Evolutionary conservation across 2,329 filamentous ascomycete species (phyloP).

Genomic region (Penicillium aurantiogriseum): DNA sequence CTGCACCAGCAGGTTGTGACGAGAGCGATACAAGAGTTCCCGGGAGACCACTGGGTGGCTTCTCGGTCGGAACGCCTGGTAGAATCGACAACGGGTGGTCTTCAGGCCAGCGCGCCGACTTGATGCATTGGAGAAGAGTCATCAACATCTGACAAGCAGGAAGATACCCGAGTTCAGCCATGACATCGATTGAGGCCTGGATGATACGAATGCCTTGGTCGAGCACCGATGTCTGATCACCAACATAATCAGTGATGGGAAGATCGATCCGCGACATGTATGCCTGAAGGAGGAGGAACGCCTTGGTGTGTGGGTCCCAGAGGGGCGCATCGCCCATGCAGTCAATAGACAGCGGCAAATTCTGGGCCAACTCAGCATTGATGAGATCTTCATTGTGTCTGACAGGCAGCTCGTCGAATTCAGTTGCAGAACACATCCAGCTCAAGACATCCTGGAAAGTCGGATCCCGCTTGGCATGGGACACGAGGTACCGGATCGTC

Average conservation of each 20-base stretch:
- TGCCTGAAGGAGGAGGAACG: slow-evolving; percentile 88
- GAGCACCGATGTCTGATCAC: slow-evolving; percentile 82
- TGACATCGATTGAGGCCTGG: slow-evolving; percentile 89
- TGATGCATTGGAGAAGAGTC: slow-evolving; percentile 82
- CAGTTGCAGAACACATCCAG: slow-evolving; percentile 90
- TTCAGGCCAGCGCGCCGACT: slow-evolving; percentile 85
- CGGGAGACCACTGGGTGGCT: slow-evolving; percentile 28
- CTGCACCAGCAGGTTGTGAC: slow-evolving; percentile 26
- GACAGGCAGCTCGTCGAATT: slow-evolving; percentile 96
- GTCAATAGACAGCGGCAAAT: slow-evolving; percentile 68
- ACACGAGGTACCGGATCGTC: slow-evolving; percentile 81
- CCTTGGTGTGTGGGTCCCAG: slow-evolving; percentile 98
- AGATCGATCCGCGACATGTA: slow-evolving; percentile 92
- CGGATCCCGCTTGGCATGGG: slow-evolving; percentile 71
- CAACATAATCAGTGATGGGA: slow-evolving; percentile 95
- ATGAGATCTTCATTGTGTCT: slow-evolving; percentile 98
- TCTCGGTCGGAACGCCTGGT: slow-evolving; percentile 59
- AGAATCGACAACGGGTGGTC: slow-evolving; percentile 78
- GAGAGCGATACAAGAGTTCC: slow-evolving; percentile 33
- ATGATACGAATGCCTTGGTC: slow-evolving; percentile 97
- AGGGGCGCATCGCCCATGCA: slow-evolving; percentile 69
- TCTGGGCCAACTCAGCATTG: slow-evolving; percentile 83
- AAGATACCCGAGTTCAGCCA: slow-evolving; percentile 82
- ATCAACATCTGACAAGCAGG: slow-evolving; percentile 80
- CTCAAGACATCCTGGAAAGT: slow-evolving; percentile 78